Conservation (phyloP, 1,139 yeast genomes). For the Saccharomyces pastorianus region DNA sequence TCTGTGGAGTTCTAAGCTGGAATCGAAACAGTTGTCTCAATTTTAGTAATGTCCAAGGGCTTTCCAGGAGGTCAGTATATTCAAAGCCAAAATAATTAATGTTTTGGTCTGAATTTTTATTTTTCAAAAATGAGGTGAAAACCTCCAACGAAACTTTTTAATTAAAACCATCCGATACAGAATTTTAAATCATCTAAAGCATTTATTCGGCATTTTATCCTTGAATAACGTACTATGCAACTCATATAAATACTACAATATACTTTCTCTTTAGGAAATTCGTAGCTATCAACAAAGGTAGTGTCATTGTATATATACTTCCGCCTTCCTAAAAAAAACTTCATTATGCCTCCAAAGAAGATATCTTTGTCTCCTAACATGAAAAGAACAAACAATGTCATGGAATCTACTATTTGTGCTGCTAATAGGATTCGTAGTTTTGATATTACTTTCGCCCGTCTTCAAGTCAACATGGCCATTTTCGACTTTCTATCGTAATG, state of each 20-base stretch:
- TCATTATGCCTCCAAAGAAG: neutral
- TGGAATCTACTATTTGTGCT: neutral
- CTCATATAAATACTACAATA: neutral
- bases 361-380: neutral
- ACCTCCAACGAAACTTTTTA: neutral
- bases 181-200: neutral
- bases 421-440: neutral
- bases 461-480: slow-evolving; percentile 17
- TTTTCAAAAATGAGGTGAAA: no score
- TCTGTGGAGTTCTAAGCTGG: neutral
- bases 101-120: neutral
- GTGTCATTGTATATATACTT: neutral
- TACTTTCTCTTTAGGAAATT: neutral
- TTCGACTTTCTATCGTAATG: slow-evolving; percentile 18
- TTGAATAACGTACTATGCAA: neutral
- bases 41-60: neutral
- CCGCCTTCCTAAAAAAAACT: neutral
- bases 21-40: neutral
- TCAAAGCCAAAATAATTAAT: neutral
- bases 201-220: neutral
- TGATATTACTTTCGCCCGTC: slow-evolving; percentile 22
- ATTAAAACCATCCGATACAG: neutral
- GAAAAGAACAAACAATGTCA: neutral
- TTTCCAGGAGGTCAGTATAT: neutral
- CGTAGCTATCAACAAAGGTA: neutral